phyloP scores from a whole-genome alignment of 352 stramenopile genomes.

The Phytophthora meadii region DNA sequence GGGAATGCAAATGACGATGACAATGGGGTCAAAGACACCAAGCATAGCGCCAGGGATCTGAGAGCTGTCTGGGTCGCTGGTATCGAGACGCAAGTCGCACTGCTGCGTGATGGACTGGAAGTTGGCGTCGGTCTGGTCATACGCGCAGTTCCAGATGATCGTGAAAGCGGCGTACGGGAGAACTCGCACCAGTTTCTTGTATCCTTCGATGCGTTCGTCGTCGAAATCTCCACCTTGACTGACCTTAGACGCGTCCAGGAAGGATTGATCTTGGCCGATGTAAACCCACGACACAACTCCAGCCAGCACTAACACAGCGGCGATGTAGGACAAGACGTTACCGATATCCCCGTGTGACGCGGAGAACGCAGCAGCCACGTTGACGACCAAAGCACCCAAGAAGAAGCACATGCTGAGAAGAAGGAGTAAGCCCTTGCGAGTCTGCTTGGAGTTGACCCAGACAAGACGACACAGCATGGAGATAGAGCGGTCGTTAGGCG shows the following conservation, averaged over 20 bases:
- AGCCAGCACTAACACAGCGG: conserved; percentile 31
- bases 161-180: conserved; percentile 62
- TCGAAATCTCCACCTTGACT: conserved; percentile 47
- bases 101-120: conserved; percentile 64
- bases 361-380: conserved; percentile 59
- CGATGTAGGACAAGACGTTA: conserved; percentile 58
- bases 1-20: conserved; percentile 51
- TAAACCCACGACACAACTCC: conserved; percentile 50
- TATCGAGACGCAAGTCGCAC: conserved; percentile 60
- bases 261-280: conserved; percentile 39
- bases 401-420: conserved; percentile 40
- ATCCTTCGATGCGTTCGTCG: conserved; percentile 49
- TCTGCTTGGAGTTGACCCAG: conserved; percentile 30
- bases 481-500: conserved; percentile 48
- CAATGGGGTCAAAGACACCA: conserved; percentile 53
- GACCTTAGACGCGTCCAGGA: conserved; percentile 50
- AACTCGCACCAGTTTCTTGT: conserved; percentile 58
- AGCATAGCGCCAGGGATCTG: conserved; percentile 67
- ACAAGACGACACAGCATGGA: conserved; percentile 50
- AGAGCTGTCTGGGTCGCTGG: conserved; percentile 40
- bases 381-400: conserved; percentile 50
- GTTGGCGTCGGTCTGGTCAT: conserved; percentile 51
- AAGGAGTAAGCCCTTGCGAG: conserved; percentile 36
- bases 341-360: conserved; percentile 26
- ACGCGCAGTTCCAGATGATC: conserved; percentile 70